Evolutionary conservation across 306 rosid genomes (phyloP), one percentile per base, ranked within the genome.

Genomic region (Gleditsia sinensis): DNA sequence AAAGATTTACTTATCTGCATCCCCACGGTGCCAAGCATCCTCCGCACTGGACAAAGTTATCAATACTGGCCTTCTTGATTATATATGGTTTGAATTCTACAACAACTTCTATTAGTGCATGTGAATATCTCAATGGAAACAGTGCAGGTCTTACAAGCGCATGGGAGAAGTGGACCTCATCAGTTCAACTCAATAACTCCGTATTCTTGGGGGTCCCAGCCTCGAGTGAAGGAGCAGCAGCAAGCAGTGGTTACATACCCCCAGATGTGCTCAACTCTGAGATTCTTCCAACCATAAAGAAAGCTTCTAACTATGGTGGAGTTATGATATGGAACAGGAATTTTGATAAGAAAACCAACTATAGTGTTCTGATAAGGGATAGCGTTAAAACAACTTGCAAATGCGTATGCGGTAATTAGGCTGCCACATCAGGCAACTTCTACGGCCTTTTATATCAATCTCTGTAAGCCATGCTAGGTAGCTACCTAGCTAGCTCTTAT

Each of bases 1-100:
- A 14, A 77, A 24, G 40, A 78, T 84, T 1, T 23, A 64, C 67
- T 27, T 88, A 6, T 68, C 80, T 0, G 88, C 84, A 9, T 72
- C 87, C 0, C 86, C 88, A 3, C 77, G 0, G 67, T 36, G 67
- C 90, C 83, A 0, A 75, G 37, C 25, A n/a, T n/a, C n/a, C n/a
- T n/a, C n/a, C 0, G 50, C 56, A 49, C 74, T 83, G 0, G 77
- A 30, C 14, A 0, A n/a, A 0, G 88, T 88, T 0, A 71, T 88
- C 7, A 2, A 11, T 11, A 81, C 93, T 0, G 88, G 93, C 0
- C 36, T 82, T 6, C 71, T 88, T 1, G 89, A 88, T 37, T 82
- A 62, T 9, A 78, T 86, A 1, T 86, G 88, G 88, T 87, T 89
- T 12, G 82, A 80, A 46, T 87, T 83, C 77, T 90, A 75, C 77